phyloP scores from a whole-genome alignment of 306 rosid species.

The cucumber (Cucumis sativus) region Cucumber_9930_V3 NC_026655.2:20215001-20215500 shows the following conservation, averaged over 20 bases:
- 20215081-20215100: conserved; percentile 18
- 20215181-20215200: background rate
- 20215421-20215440: conserved; percentile 5
- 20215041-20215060: conserved; percentile 18
- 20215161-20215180: background rate
- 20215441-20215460: conserved; percentile 11
- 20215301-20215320: background rate
- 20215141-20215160: background rate
- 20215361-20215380: conserved; percentile 15
- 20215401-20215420: conserved; percentile 18
- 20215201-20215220: background rate
- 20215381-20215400: conserved; percentile 15
- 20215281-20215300: background rate
- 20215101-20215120: conserved; percentile 7
- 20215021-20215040: background rate
- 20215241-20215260: background rate
- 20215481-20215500: conserved; percentile 19
- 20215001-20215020: conserved; percentile 23
- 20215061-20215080: conserved; percentile 14
- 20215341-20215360: conserved; percentile 13
- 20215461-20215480: conserved; percentile 12
- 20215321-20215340: conserved; percentile 8
- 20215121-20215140: conserved; percentile 11
- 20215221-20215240: background rate
- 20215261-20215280: background rate